These are phyloP conservation scores for Ceriops tagal DNA, from an alignment of 345 rosid species.

Conservation along the genomic window DNA sequence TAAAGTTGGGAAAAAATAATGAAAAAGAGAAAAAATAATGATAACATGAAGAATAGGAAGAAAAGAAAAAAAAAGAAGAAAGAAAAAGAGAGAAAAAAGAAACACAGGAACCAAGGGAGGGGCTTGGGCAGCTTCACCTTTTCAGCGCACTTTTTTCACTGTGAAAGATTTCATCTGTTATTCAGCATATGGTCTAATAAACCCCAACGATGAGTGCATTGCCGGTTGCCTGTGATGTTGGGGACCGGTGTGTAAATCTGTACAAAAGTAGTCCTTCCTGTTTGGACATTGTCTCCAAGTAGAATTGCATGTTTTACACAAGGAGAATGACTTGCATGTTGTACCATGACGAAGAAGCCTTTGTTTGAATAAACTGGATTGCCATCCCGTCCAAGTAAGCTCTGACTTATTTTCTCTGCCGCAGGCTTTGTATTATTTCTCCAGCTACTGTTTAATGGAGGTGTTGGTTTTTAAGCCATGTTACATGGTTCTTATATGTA, in stretches of 20 bases:
- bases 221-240: background rate
- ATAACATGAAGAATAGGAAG: background rate
- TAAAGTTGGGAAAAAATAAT: background rate
- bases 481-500: background rate
- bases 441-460: background rate
- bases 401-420: background rate
- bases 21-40: no score
- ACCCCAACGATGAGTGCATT: background rate
- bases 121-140: background rate
- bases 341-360: background rate
- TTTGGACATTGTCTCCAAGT: background rate
- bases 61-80: background rate
- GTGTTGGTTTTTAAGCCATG: conserved; percentile 1
- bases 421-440: background rate
- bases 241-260: conserved; percentile 5
- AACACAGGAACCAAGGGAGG: background rate
- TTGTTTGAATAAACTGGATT: conserved; percentile 1
- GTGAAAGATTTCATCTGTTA: background rate
- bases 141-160: background rate
- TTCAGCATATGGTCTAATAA: conserved; percentile 2
- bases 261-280: background rate
- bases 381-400: background rate
- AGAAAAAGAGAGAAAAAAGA: background rate
- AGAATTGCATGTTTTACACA: background rate
- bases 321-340: conserved; percentile 4